These are phyloP conservation scores for Agrocybe praecox DNA, from an alignment of 768 basidiomycete genomes.

Conservation along the genomic window DNA sequence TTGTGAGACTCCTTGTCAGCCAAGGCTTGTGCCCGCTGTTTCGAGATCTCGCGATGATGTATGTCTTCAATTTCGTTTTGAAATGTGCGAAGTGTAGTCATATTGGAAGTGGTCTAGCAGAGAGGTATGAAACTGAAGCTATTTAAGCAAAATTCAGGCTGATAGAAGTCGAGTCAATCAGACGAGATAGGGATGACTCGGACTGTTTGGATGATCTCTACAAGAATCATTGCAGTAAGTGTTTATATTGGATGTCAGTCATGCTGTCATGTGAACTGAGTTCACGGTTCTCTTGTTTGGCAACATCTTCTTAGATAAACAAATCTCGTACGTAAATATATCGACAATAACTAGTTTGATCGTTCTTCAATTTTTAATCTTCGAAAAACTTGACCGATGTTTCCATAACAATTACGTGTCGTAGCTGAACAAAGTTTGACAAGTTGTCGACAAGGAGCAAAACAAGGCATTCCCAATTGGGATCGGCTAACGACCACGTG, in stretches of 20 bases:
- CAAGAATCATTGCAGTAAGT: not conserved
- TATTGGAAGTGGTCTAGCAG: constrained; percentile 20
- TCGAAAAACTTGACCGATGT: too few species aligned
- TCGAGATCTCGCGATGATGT: constrained; percentile 64
- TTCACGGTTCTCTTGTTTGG: too few species aligned
- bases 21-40: constrained; percentile 50
- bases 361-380: too few species aligned
- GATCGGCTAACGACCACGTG: constrained; percentile 16
- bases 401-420: not conserved
- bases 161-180: constrained; percentile 12
- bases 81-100: constrained; percentile 62
- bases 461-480: constrained; percentile 4
- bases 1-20: constrained; percentile 33
- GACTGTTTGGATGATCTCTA: not conserved
- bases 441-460: not conserved
- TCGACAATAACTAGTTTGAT: too few species aligned
- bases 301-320: too few species aligned
- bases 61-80: constrained; percentile 82
- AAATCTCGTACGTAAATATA: too few species aligned
- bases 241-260: constrained; percentile 1
- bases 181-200: constrained; percentile 12
- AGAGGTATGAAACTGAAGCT: not conserved
- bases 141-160: constrained; percentile 1
- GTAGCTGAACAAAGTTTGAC: not conserved
- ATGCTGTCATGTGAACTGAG: constrained; percentile 21